These are phyloP conservation scores for Lenwebbia sp. DNA, from an alignment of 345 rosid genomes.

Conservation along the genomic window DNA sequence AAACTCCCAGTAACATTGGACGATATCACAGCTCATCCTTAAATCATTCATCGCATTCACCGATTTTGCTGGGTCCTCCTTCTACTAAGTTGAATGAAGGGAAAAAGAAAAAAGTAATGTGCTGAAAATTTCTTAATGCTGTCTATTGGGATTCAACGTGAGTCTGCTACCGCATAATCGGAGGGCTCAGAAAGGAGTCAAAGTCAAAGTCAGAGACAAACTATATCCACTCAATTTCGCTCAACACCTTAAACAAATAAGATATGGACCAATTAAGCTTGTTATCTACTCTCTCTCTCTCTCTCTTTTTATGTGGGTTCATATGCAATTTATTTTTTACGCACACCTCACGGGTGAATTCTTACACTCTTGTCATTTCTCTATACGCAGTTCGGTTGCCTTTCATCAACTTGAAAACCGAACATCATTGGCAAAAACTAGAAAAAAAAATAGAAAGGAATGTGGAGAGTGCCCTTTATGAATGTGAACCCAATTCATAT, in stretches of 20 bases:
- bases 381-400: background rate
- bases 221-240: background rate
- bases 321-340: background rate
- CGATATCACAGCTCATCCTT: no score
- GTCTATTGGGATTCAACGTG: no score
- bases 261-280: background rate
- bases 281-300: background rate
- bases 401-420: background rate
- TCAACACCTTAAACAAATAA: background rate
- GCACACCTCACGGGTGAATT: background rate
- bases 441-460: background rate
- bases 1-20: no score
- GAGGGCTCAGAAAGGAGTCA: no score
- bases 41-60: no score
- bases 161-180: no score
- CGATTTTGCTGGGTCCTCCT: no score
- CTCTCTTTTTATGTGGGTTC: background rate
- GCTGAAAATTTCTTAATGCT: no score
- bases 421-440: background rate
- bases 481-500: background rate
- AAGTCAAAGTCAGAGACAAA: no score
- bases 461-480: background rate
- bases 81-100: no score
- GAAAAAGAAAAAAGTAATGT: no score
- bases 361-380: background rate